Evolutionary conservation across 176 grass and related monocot genomes (phyloP).

Genomic region (Oryza meyeriana): DNA sequence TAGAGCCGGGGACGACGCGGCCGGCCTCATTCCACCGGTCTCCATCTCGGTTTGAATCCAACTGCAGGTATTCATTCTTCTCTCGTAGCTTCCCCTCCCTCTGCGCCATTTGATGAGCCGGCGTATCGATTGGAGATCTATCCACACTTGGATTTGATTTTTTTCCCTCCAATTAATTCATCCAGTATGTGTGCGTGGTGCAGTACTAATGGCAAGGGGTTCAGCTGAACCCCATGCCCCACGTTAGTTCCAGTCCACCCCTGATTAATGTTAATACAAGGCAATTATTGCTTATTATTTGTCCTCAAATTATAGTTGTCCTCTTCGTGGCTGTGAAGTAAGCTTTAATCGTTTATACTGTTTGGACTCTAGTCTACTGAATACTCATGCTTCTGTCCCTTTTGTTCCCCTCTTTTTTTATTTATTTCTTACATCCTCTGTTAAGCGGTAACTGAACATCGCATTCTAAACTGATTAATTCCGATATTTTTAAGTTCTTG

Average conservation of each 20-base stretch:
- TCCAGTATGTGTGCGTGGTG: neutral
- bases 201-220: neutral
- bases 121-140: neutral
- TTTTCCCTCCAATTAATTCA: neutral
- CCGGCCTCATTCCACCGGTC: neutral
- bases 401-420: neutral
- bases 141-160: too few species aligned
- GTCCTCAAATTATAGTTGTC: conserved; percentile 6
- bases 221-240: neutral
- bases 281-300: neutral
- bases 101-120: too few species aligned
- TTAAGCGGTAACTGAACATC: neutral
- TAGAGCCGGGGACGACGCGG: too few species aligned
- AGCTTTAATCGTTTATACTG: conserved; percentile 1
- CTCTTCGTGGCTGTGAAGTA: conserved; percentile 2
- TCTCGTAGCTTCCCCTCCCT: neutral
- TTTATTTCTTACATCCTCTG: neutral
- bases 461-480: neutral
- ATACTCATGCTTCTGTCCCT: conserved; percentile 17
- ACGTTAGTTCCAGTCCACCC: too few species aligned
- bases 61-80: neutral
- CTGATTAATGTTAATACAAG: neutral
- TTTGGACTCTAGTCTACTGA: conserved; percentile 16
- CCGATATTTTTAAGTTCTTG: neutral
- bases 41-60: neutral